These are phyloP conservation scores for Cladosporium sp. DNA, from an alignment of 2,329 filamentous ascomycete genomes.

Conservation along the genomic window DNA sequence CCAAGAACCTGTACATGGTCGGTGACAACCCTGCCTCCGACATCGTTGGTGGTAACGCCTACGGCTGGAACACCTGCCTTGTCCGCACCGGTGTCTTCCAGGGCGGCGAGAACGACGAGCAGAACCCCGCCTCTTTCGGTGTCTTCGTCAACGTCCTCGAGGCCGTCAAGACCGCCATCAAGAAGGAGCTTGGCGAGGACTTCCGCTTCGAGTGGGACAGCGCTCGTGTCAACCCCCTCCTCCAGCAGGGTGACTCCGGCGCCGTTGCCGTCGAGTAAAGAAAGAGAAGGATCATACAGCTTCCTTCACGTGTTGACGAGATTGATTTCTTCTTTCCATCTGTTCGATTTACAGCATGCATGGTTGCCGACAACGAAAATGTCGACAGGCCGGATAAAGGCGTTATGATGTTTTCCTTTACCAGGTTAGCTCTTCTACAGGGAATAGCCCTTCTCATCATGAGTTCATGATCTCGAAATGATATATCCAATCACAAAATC, in stretches of 20 bases:
- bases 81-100: constrained; percentile 76
- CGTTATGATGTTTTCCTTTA: background rate
- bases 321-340: constrained; percentile 3
- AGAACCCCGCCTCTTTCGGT: constrained; percentile 73
- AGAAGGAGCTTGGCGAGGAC: constrained; percentile 67
- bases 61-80: constrained; percentile 76
- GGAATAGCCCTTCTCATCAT: constrained; percentile 6
- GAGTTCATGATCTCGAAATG: constrained; percentile 11
- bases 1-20: constrained; percentile 70
- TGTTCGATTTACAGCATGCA: constrained; percentile 10
- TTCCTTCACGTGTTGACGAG: constrained; percentile 9
- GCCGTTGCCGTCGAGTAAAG: constrained; percentile 25
- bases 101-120: constrained; percentile 68
- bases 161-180: constrained; percentile 63
- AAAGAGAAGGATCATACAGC: background rate
- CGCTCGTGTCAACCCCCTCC: constrained; percentile 65
- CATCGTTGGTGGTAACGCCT: constrained; percentile 74
- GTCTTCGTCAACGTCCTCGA: constrained; percentile 71
- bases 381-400: background rate
- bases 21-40: constrained; percentile 72
- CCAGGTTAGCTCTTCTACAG: background rate
- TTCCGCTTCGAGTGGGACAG: constrained; percentile 68
- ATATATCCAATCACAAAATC: background rate
- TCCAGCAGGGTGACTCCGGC: constrained; percentile 26
- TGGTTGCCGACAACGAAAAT: background rate